phyloP scores from a whole-genome alignment of 73 alveolate genomes.

The Blepharisma japonicum region DNA sequence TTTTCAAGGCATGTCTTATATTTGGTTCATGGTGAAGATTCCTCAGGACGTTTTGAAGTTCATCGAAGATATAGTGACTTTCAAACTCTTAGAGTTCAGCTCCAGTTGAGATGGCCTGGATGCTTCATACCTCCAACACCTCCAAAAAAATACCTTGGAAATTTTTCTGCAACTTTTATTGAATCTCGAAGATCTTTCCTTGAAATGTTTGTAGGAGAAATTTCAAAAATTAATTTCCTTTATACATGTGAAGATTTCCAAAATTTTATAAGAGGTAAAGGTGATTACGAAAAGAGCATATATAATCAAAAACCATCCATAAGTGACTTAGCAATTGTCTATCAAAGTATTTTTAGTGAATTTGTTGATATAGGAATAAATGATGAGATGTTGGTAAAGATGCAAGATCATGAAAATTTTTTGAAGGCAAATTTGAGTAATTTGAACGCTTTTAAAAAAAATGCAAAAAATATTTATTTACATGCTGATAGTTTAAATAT shows the following conservation, averaged over 20 bases:
- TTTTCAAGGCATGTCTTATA: constrained; percentile 40
- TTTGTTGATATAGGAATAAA: too few species aligned
- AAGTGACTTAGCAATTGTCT: too few species aligned
- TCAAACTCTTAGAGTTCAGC: constrained; percentile 35
- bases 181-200: not conserved
- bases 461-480: too few species aligned
- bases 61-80: constrained; percentile 48
- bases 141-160: constrained; percentile 36
- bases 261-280: not conserved
- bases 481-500: too few species aligned
- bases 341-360: too few species aligned
- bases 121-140: constrained; percentile 63
- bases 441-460: too few species aligned
- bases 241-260: constrained; percentile 14
- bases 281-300: not conserved
- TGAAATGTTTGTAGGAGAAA: not conserved
- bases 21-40: constrained; percentile 43
- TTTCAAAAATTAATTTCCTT: not conserved
- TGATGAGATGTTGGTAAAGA: too few species aligned
- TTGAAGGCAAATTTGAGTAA: too few species aligned
- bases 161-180: not conserved
- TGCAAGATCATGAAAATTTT: too few species aligned
- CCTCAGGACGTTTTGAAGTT: constrained; percentile 44
- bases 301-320: too few species aligned
- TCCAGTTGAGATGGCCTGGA: constrained; percentile 56